Conservation (phyloP, 257 asterid species). For the Solanum ossicruentum region DNA sequence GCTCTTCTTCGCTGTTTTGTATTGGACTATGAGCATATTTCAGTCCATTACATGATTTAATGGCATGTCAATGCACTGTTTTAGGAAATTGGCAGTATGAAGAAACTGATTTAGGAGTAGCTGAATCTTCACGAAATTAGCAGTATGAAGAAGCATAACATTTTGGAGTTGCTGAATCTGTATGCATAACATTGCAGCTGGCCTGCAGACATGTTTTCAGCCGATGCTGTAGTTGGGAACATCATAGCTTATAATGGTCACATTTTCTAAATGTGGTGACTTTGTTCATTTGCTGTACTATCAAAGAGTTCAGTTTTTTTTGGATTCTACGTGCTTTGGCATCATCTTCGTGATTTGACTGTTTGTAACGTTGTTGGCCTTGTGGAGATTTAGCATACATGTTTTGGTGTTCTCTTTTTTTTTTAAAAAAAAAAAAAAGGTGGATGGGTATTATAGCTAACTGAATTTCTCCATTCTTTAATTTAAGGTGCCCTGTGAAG, state of each 20-base stretch:
- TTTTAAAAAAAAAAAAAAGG: not conserved
- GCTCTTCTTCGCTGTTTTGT: not conserved
- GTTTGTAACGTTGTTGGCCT: not conserved
- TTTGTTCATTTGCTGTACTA: not conserved
- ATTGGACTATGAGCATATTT: not conserved
- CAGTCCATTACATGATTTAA: not conserved
- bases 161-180: not conserved
- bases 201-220: not conserved
- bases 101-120: not conserved
- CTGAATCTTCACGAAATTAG: not conserved
- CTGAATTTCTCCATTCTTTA: not conserved
- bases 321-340: not conserved
- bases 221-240: not conserved
- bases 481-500: conserved; percentile 51
- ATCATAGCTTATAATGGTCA: not conserved
- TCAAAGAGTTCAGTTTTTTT: not conserved
- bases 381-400: not conserved
- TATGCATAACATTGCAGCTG: not conserved
- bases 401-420: not conserved
- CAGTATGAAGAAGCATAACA: not conserved
- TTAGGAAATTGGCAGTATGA: not conserved
- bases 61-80: not conserved
- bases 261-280: not conserved
- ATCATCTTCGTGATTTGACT: not conserved
- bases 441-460: not conserved